Conservation (phyloP, 192 early-diverging fungal species). For the Mortierella alpina region DNA sequence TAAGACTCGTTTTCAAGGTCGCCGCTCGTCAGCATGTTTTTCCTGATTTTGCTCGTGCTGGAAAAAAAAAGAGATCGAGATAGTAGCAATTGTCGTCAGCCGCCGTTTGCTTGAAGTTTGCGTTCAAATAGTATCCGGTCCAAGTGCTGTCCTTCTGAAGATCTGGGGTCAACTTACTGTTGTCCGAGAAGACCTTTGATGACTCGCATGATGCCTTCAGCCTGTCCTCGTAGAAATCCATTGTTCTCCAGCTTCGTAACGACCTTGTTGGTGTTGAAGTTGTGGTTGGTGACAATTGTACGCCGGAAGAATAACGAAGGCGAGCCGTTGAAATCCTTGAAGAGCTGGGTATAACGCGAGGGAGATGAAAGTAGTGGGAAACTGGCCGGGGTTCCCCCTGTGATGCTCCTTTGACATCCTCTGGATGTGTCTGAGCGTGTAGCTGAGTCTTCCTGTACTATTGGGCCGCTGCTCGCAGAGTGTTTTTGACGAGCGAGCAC, state of each 20-base stretch:
- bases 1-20: slow-evolving; percentile 90
- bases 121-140: too few species aligned
- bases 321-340: slow-evolving; percentile 2
- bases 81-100: slow-evolving; percentile 11
- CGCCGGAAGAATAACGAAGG: slow-evolving; percentile 19
- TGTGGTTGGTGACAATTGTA: slow-evolving; percentile 51
- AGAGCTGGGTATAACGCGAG: slow-evolving; percentile 36
- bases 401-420: background rate
- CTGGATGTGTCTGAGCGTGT: slow-evolving; percentile 4
- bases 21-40: slow-evolving; percentile 72
- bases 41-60: slow-evolving; percentile 60
- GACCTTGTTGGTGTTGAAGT: slow-evolving; percentile 86
- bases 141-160: too few species aligned
- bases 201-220: slow-evolving; percentile 78
- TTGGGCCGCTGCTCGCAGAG: background rate
- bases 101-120: background rate
- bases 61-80: background rate
- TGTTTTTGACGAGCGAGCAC: slow-evolving; percentile 13
- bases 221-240: slow-evolving; percentile 78
- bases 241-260: slow-evolving; percentile 71
- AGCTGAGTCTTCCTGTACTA: slow-evolving; percentile 24
- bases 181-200: slow-evolving; percentile 73
- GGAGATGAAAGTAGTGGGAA: slow-evolving; percentile 24
- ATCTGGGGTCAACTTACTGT: slow-evolving; percentile 60
- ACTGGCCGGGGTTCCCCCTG: background rate